phyloP scores from a whole-genome alignment of 257 asterid species.

The Capsicum pubescens region DNA sequence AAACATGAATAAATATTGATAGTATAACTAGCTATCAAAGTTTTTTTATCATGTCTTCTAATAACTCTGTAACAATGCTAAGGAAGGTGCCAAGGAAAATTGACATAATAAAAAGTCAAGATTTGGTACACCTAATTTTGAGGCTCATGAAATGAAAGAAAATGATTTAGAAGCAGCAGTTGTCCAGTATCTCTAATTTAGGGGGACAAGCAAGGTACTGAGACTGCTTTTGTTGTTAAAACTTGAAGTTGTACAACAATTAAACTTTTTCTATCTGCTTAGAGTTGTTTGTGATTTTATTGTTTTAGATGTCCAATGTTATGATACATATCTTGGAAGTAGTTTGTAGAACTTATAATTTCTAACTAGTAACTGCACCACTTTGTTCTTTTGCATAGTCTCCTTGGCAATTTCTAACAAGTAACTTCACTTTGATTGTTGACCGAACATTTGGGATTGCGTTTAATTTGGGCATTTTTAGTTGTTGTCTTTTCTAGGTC shows the following conservation, averaged over 20 bases:
- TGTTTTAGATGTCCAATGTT: neutral
- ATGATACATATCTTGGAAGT: neutral
- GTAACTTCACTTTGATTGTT: too few species aligned
- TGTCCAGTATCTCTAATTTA: slow-evolving; percentile 74
- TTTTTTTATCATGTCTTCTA: slow-evolving; percentile 36
- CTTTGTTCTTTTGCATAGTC: slow-evolving; percentile 7
- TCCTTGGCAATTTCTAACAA: neutral
- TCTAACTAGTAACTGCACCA: slow-evolving; percentile 12
- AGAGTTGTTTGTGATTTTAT: slow-evolving; percentile 19
- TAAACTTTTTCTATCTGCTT: slow-evolving; percentile 26
- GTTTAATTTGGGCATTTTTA: too few species aligned
- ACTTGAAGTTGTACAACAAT: neutral
- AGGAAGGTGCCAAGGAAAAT: slow-evolving; percentile 82
- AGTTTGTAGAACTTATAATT: slow-evolving; percentile 19
- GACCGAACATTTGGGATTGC: too few species aligned
- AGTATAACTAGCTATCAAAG: too few species aligned
- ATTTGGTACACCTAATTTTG: slow-evolving; percentile 87
- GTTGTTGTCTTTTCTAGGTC: too few species aligned
- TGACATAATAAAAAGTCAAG: slow-evolving; percentile 89
- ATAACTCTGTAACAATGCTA: slow-evolving; percentile 81
- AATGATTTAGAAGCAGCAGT: slow-evolving; percentile 87
- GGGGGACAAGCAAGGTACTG: slow-evolving; percentile 95
- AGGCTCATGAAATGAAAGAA: slow-evolving; percentile 82
- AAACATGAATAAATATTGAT: too few species aligned
- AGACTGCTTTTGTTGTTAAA: slow-evolving; percentile 9